Evolutionary conservation across 1,284 basidiomycete genomes (phyloP).

Genomic region (Porogramme epimiltina): DNA sequence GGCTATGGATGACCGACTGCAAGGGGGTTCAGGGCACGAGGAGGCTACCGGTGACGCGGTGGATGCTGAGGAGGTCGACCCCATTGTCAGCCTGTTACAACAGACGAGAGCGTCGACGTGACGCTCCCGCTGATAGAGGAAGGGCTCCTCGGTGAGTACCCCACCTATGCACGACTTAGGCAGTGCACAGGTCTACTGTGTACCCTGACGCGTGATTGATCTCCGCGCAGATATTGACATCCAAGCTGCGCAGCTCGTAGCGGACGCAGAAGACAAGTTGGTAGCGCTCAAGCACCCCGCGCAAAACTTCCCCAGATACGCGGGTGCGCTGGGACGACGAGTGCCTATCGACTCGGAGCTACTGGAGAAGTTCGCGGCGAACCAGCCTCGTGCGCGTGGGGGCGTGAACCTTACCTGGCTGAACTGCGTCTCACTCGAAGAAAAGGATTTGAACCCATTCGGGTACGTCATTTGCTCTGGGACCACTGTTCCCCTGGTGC

Average conservation of each 20-base stretch:
- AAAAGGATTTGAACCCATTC: conserved; percentile 73
- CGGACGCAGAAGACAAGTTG: conserved; percentile 50
- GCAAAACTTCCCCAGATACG: conserved; percentile 89
- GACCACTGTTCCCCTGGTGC: not conserved
- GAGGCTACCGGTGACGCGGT: not conserved
- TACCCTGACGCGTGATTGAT: not conserved
- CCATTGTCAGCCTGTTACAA: conserved; percentile 52
- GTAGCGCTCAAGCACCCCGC: conserved; percentile 69
- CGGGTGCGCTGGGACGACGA: conserved; percentile 70
- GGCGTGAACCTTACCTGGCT: conserved; percentile 72
- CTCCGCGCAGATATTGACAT: conserved; percentile 60
- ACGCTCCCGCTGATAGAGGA: conserved; percentile 61
- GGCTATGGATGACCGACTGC: conserved; percentile 82
- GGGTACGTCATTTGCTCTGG: conserved; percentile 39
- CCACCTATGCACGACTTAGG: not conserved
- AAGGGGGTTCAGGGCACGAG: conserved; percentile 11
- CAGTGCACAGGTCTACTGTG: not conserved
- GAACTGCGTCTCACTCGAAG: conserved; percentile 70
- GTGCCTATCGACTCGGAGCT: conserved; percentile 56
- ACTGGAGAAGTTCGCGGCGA: conserved; percentile 56
- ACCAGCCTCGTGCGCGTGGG: conserved; percentile 53
- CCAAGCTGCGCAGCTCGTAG: conserved; percentile 75
- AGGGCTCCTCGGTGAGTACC: conserved; percentile 56
- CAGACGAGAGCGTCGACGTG: conserved; percentile 50
- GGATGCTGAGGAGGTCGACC: conserved; percentile 39